Evolutionary conservation across 23 red algal genomes (phyloP).

Genomic region (Pyropia haitanensis): DNA sequence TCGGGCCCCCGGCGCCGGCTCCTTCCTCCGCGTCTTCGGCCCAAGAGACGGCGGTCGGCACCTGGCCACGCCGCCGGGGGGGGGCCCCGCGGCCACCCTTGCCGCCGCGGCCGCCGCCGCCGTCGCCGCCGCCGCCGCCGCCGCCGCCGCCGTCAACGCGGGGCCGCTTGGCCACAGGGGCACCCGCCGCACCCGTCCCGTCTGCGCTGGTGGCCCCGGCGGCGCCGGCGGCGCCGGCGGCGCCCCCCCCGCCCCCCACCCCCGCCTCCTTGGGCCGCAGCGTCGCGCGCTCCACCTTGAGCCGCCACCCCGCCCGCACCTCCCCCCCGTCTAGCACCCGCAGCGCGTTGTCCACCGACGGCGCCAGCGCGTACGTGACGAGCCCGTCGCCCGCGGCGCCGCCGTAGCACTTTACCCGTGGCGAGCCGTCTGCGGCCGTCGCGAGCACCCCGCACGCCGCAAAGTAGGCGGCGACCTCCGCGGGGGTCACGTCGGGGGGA

Average conservation of each 20-base stretch:
- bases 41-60: conserved; percentile 41
- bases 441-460: conserved; percentile 41
- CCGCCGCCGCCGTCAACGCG: background rate
- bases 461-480: conserved; percentile 38
- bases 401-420: conserved; percentile 55
- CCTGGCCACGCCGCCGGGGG: background rate
- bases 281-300: conserved; percentile 3
- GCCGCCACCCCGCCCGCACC: conserved; percentile 11
- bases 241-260: background rate
- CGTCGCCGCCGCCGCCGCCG: background rate
- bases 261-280: conserved; percentile 29
- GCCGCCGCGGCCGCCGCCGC: background rate
- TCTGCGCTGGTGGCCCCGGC: no score
- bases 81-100: background rate
- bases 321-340: conserved; percentile 23
- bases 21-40: conserved; percentile 34
- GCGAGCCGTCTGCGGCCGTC: conserved; percentile 15
- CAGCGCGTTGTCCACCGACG: conserved; percentile 53
- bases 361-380: conserved; percentile 52
- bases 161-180: no score
- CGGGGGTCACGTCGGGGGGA: conserved; percentile 34
- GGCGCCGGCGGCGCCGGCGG: background rate
- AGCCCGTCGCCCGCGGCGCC: conserved; percentile 42
- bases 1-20: background rate
- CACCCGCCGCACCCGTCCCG: no score